These are phyloP conservation scores for Schizothecium vesticola DNA, from an alignment of 495 filamentous ascomycete species.

Conservation along the genomic window DNA sequence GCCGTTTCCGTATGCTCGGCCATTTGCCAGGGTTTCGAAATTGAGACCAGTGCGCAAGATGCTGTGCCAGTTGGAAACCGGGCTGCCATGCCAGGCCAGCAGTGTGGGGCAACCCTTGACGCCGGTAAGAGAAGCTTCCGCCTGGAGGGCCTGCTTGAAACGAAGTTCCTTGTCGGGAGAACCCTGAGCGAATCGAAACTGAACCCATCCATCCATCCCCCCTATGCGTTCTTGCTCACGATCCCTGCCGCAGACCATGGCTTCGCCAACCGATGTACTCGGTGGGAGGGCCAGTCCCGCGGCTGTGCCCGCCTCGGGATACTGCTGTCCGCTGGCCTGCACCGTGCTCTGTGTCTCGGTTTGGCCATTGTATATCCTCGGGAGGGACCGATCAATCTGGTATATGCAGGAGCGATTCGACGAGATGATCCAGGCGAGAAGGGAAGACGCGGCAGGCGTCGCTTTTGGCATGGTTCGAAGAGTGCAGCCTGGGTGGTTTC, in stretches of 20 bases:
- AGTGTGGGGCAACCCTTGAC: conserved; percentile 55
- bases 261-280: neutral
- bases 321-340: neutral
- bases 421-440: conserved; percentile 85
- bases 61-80: conserved; percentile 76
- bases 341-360: neutral
- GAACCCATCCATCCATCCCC: conserved; percentile 64
- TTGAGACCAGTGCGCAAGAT: conserved; percentile 81
- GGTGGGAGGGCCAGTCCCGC: neutral
- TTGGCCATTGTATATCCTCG: neutral
- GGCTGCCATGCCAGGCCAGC: conserved; percentile 83
- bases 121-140: conserved; percentile 35
- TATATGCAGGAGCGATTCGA: conserved; percentile 86
- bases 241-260: conserved; percentile 10
- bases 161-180: conserved; percentile 82
- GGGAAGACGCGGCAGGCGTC: conserved; percentile 58
- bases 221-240: conserved; percentile 49
- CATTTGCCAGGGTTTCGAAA: conserved; percentile 55
- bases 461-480: conserved; percentile 61
- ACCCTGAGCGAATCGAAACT: conserved; percentile 86
- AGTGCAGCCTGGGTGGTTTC: conserved; percentile 29
- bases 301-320: neutral
- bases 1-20: conserved; percentile 72
- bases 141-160: conserved; percentile 62
- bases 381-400: conserved; percentile 35